Conservation (phyloP, 2,329 filamentous ascomycete genomes). For the Elsinoe necatrix region DNA sequence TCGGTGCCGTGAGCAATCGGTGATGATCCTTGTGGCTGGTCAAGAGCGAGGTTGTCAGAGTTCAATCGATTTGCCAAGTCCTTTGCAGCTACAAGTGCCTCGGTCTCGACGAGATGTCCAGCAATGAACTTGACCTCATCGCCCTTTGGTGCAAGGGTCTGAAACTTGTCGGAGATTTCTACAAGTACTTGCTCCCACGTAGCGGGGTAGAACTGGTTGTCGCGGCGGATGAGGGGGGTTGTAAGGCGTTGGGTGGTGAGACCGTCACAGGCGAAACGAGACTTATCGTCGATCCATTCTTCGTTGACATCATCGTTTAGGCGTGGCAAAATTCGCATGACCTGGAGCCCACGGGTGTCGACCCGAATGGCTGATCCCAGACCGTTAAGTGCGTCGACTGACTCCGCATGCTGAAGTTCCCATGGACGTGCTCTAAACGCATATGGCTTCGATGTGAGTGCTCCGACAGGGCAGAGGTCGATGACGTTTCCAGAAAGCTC, state of each 20-base stretch:
- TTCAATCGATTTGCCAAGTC: constrained; percentile 93
- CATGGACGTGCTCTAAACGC: constrained; percentile 94
- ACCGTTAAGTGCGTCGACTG: constrained; percentile 86
- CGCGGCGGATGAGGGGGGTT: constrained; percentile 77
- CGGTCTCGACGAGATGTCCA: constrained; percentile 82
- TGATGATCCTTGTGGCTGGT: constrained; percentile 73
- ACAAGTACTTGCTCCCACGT: constrained; percentile 93
- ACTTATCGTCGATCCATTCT: constrained; percentile 99
- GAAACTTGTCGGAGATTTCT: constrained; percentile 74
- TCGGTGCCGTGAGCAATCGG: constrained; percentile 90
- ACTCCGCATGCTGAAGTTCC: constrained; percentile 94
- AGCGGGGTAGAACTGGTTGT: constrained; percentile 83
- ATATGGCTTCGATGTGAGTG: constrained; percentile 93
- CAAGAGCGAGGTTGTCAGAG: constrained; percentile 89
- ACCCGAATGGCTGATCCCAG: constrained; percentile 92
- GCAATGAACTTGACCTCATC: constrained; percentile 96
- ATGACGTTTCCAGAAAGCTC: constrained; percentile 97
- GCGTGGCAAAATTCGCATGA: constrained; percentile 87
- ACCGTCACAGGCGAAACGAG: constrained; percentile 90
- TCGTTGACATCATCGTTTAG: constrained; percentile 98
- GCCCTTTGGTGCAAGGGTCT: constrained; percentile 68
- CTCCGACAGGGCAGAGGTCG: constrained; percentile 94
- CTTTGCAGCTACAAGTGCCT: constrained; percentile 93
- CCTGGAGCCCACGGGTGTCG: constrained; percentile 85
- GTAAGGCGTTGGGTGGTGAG: constrained; percentile 93